A percentile compares a stretch with the other conserved stretches of the same genome.
These are phyloP conservation scores for Sphaerostilbella broomeana DNA, from an alignment of 2,329 filamentous ascomycete genomes.

Conservation along the genomic window DNA sequence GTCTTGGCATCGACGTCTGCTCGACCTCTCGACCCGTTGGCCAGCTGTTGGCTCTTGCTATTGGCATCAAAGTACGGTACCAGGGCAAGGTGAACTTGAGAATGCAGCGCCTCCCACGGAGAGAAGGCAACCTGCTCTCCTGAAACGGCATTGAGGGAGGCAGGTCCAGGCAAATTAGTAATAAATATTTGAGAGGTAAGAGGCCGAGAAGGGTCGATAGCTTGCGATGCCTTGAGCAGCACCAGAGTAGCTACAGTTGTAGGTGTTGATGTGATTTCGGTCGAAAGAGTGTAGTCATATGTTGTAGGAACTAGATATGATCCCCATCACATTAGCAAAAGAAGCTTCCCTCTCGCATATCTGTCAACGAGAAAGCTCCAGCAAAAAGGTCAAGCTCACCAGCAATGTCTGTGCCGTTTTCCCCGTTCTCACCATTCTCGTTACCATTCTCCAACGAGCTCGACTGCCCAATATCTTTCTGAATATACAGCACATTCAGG, in stretches of 20 bases:
- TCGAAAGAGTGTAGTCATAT: slow-evolving; percentile 73
- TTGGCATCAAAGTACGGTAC: slow-evolving; percentile 97
- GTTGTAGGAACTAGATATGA: slow-evolving; percentile 38
- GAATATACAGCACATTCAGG: slow-evolving; percentile 82
- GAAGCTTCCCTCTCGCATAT: neutral
- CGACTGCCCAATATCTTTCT: slow-evolving; percentile 65
- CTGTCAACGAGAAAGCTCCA: neutral
- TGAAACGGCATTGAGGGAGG: slow-evolving; percentile 58
- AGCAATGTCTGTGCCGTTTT: slow-evolving; percentile 37
- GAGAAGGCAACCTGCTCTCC: slow-evolving; percentile 68
- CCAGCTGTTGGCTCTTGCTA: slow-evolving; percentile 70
- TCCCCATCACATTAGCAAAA: slow-evolving; percentile 13
- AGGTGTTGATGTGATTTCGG: slow-evolving; percentile 71
- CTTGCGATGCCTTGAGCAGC: slow-evolving; percentile 80
- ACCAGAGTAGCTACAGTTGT: slow-evolving; percentile 82
- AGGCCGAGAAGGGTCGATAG: slow-evolving; percentile 76
- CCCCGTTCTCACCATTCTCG: slow-evolving; percentile 25
- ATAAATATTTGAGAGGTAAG: slow-evolving; percentile 87
- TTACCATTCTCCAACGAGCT: slow-evolving; percentile 38
- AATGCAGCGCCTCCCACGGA: slow-evolving; percentile 87
- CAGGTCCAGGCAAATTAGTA: slow-evolving; percentile 81
- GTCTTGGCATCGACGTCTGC: slow-evolving; percentile 91
- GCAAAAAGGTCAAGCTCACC: slow-evolving; percentile 29
- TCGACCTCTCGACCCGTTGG: slow-evolving; percentile 60
- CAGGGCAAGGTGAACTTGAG: slow-evolving; percentile 82